Evolutionary conservation across 2,329 filamentous ascomycete species (phyloP), one percentile per base, ranked within the genome.

Genomic region (Penicillium aurantiogriseum): DNA sequence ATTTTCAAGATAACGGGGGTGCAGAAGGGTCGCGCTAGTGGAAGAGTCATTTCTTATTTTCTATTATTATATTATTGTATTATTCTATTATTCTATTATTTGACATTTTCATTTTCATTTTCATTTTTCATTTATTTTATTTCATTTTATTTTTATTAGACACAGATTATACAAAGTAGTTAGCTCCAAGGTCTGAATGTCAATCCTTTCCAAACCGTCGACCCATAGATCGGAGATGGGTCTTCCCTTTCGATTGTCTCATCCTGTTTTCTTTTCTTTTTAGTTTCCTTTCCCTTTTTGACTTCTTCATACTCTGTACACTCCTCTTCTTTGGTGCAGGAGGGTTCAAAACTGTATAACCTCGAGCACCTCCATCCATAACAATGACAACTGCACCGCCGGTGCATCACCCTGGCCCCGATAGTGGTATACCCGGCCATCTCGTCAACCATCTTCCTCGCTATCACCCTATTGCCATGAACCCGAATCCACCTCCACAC

Each of bases 381-480:
- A 63, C 54, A 55, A 76, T 75, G 73, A 74, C 73, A 45, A 69
- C 73, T 59, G 68, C 73, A 59, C 69, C 71, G 44, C 69, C 71
- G 43, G 72, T 74, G 62, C 63, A 70, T 58, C 69, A 72, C 29
- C 27, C 65, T 49, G 67, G 69, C 55, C 65, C 69, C 48, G 72
- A 75, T 48, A 67, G 66, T 64, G 68, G 68, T 27, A 61, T 74
- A 35, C 48, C 66, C 56, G 63, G 64, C 43, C 65, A 71, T 64
- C 61, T 72, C 47, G 67, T 65, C 43, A 69, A 71, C 62, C 66
- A 63, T 56, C 64, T 75, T 13, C 72, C 73, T 44, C 73, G 74
- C 43, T 76, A 75, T 47, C 73, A 76, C 53, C 73, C 74, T 49
- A 76, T 76, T 63, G 73, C 74, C 53, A 75, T 76, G 67, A 76